Evolutionary conservation across 1,284 basidiomycete species (phyloP), one percentile per base, ranked within the genome.

Genomic region (Ceratobasidium sp.): DNA sequence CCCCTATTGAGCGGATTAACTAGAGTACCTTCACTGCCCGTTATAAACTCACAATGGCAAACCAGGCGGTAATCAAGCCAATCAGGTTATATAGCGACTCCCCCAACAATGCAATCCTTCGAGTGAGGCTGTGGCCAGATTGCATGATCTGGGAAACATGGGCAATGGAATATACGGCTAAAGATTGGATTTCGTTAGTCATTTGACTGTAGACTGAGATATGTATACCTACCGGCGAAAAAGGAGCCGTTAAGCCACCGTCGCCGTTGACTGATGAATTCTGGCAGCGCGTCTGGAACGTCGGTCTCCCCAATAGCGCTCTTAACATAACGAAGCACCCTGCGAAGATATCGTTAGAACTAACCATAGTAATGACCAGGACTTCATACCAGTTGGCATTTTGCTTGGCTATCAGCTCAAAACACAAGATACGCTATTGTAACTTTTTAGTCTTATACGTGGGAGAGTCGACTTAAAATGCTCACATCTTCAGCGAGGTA

Each of bases 281-380:
- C 98, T 12, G 96, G 92, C 26, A 99, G 89, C 0, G 91, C 89
- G 81, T 98, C 96, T 4, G 98, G 98, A 10, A 98, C 96, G 84
- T 99, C 98, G 0, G 98, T 99, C 84, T 99, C 97, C 10, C 94
- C 98, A 42, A 96, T 91, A 0, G 98, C 97, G 42, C 93, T 92
- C 85, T 96, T 98, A 82, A 99, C 97, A 82, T 96, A 99, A 86
- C 95, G 96, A 68, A 99, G 89, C 5, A 98, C 90, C 97, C 93
- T 94, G 78, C 0, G 77, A 26, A 20, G n/a, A 70, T 7, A 17
- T 13, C 42, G 59, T 70, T 46, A 65, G 56, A 28, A 28, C 26
- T 1, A 26, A 26, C 20, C n/a, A 52, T 54, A n/a, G n/a, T 2
- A 1, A 33, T 20, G 20, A 33, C 6, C 12, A 42, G 38, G n/a